Percentiles rank a stretch among this genome's conserved stretches.
phyloP scores from a whole-genome alignment of 768 basidiomycete species.

The Boletus subparvulus region DNA sequence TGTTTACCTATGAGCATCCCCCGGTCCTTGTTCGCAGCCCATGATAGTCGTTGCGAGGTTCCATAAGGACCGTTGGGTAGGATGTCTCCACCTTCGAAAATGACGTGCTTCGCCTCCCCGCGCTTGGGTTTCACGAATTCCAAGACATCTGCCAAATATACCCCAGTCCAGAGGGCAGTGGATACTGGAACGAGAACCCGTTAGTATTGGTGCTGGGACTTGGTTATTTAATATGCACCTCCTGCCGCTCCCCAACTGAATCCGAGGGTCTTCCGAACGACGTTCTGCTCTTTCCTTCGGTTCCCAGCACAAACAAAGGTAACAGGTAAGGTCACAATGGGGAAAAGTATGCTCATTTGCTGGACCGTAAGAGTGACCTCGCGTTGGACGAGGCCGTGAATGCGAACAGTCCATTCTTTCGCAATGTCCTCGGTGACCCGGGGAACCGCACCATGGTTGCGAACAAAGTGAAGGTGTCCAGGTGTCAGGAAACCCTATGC shows the following conservation, averaged over 20 bases:
- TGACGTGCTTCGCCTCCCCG: constrained; percentile 44
- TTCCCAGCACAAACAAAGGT: constrained; percentile 67
- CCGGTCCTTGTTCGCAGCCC: constrained; percentile 44
- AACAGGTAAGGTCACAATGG: constrained; percentile 55
- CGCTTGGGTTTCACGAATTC: constrained; percentile 41
- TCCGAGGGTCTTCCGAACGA: constrained; percentile 54
- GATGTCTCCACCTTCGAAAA: constrained; percentile 59
- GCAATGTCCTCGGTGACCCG: constrained; percentile 37
- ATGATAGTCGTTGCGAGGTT: constrained; percentile 46
- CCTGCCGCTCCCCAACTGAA: constrained; percentile 57
- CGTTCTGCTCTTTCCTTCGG: constrained; percentile 64
- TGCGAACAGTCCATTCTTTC: constrained; percentile 44
- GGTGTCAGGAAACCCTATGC: constrained; percentile 55
- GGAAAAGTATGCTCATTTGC: constrained; percentile 47
- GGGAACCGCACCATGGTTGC: constrained; percentile 63
- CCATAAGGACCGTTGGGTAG: constrained; percentile 63
- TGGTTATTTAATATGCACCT: constrained; percentile 14
- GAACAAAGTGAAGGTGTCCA: constrained; percentile 53
- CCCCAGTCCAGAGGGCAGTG: constrained; percentile 61
- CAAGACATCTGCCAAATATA: constrained; percentile 55
- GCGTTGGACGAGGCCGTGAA: constrained; percentile 39
- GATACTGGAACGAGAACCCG: constrained; percentile 30
- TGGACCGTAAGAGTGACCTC: constrained; percentile 41
- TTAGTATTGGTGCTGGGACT: not conserved
- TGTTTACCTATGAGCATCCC: constrained; percentile 49